Conservation (phyloP, 31 red algal genomes). For the Odonthalia washingtoniensis region DNA sequence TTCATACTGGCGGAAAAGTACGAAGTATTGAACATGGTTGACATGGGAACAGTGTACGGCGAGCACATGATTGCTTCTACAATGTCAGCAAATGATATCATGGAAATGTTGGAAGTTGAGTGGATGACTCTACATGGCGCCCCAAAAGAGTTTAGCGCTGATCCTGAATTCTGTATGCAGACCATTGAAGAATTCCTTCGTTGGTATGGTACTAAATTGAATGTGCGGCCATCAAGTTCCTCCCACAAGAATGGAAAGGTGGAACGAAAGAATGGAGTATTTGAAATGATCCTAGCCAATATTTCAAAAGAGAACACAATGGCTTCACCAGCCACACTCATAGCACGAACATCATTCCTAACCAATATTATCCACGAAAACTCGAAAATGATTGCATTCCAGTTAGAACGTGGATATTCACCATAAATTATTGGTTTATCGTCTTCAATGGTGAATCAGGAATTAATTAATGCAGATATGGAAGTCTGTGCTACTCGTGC, state of each 20-base stretch:
- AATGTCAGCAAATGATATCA: neutral
- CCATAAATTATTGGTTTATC: neutral
- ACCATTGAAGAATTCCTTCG: neutral
- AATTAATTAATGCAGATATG: neutral
- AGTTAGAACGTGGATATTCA: neutral
- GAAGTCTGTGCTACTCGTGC: neutral
- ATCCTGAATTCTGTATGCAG: constrained; percentile 1
- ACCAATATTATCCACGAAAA: neutral
- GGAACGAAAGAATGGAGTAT: neutral
- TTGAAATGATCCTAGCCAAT: neutral
- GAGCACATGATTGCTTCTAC: neutral
- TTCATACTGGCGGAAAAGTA: neutral
- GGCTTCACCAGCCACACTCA: neutral
- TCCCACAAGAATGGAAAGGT: constrained; percentile 8
- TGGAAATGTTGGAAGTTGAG: neutral
- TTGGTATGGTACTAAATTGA: neutral
- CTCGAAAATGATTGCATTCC: neutral
- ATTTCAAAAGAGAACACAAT: neutral
- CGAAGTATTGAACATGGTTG: too few relatives aligned
- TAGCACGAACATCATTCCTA: neutral
- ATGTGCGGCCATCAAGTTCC: neutral
- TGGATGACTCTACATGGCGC: neutral
- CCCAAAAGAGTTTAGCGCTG: constrained; percentile 6
- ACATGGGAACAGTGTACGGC: neutral
- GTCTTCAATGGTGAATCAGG: neutral